These are phyloP conservation scores for Talaromyces sp. DNA, from an alignment of 2,329 filamentous ascomycete species.

Conservation along the genomic window DNA sequence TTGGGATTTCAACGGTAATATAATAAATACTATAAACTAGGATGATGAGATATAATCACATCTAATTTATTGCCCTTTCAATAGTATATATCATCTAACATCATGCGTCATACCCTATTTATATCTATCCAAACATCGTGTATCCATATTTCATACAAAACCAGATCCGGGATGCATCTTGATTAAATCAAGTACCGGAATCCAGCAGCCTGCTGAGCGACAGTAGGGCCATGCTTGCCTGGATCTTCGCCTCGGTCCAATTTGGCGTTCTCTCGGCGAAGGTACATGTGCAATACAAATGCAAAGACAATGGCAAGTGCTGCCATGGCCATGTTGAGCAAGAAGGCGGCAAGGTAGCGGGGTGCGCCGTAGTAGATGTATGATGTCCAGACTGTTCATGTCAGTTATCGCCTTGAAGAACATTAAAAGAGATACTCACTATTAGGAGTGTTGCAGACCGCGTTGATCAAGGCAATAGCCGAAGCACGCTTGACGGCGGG, in stretches of 20 bases:
- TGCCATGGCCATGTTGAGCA: slow-evolving; percentile 26
- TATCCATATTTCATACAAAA: not conserved
- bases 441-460: slow-evolving; percentile 24
- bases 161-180: not conserved
- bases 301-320: slow-evolving; percentile 26
- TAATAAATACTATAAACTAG: not conserved
- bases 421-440: slow-evolving; percentile 11
- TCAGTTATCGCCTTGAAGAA: not conserved
- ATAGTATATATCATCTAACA: not conserved
- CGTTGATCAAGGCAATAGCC: slow-evolving; percentile 24
- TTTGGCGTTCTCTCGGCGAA: slow-evolving; percentile 27
- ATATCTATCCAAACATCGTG: not conserved
- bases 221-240: slow-evolving; percentile 27
- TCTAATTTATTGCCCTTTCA: not conserved
- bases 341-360: slow-evolving; percentile 27
- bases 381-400: slow-evolving; percentile 24
- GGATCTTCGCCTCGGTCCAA: slow-evolving; percentile 25
- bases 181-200: slow-evolving; percentile 23
- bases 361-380: slow-evolving; percentile 29
- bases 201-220: slow-evolving; percentile 24
- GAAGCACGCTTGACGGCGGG: slow-evolving; percentile 23
- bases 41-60: not conserved
- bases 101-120: not conserved
- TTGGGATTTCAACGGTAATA: not conserved
- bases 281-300: slow-evolving; percentile 24